Percentiles rank a stretch among this genome's conserved stretches.
phyloP scores from a whole-genome alignment of 768 basidiomycete species.

The Heimioporus sp. region DNA sequence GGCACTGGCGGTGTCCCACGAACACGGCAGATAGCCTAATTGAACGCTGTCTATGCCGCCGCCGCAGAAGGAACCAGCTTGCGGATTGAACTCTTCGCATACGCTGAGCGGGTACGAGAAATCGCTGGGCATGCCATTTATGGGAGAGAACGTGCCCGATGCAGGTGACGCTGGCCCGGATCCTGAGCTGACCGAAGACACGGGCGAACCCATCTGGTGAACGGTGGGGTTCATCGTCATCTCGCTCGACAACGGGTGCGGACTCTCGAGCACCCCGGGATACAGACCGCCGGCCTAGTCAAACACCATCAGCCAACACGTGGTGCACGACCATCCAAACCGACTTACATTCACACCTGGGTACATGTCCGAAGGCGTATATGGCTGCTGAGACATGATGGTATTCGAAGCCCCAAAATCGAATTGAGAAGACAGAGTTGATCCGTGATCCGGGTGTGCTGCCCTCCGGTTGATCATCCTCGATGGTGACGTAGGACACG shows the following conservation, averaged over 20 bases:
- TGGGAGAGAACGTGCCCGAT: slow-evolving; percentile 50
- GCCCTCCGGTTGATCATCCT: slow-evolving; percentile 60
- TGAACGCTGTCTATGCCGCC: slow-evolving; percentile 23
- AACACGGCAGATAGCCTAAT: slow-evolving; percentile 30
- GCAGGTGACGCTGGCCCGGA: slow-evolving; percentile 53
- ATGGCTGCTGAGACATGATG: slow-evolving; percentile 41
- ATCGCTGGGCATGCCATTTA: slow-evolving; percentile 15
- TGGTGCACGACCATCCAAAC: neutral
- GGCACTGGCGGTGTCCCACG: slow-evolving; percentile 31
- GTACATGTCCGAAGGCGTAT: slow-evolving; percentile 28
- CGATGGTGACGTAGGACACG: slow-evolving; percentile 64
- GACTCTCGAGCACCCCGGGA: slow-evolving; percentile 44
- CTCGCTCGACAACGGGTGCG: slow-evolving; percentile 43
- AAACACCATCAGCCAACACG: neutral
- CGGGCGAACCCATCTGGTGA: slow-evolving; percentile 48
- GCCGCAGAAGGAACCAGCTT: slow-evolving; percentile 16
- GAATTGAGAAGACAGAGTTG: slow-evolving; percentile 44
- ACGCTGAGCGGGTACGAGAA: slow-evolving; percentile 21
- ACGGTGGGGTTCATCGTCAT: slow-evolving; percentile 38
- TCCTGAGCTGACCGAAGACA: slow-evolving; percentile 44
- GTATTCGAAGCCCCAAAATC: slow-evolving; percentile 52
- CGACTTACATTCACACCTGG: slow-evolving; percentile 40
- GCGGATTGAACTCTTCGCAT: slow-evolving; percentile 14
- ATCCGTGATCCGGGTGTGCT: slow-evolving; percentile 48
- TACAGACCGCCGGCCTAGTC: slow-evolving; percentile 49